Conservation (phyloP, 139 green algal genomes). For the Coelastrella sp. region DNA sequence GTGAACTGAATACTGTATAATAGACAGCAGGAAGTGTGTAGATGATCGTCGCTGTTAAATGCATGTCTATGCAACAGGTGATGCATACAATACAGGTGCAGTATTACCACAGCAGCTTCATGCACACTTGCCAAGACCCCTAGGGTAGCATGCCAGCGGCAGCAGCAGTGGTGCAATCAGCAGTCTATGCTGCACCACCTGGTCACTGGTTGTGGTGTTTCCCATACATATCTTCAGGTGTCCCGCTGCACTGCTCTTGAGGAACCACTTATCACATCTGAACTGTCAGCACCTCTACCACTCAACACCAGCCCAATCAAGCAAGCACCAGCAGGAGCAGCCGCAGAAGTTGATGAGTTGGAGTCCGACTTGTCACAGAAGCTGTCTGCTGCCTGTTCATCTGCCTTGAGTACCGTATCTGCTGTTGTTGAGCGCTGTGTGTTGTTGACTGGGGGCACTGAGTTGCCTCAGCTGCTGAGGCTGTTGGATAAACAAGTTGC, state of each 20-base stretch:
- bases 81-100: too few species aligned
- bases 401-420: conserved; percentile 44
- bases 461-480: conserved; percentile 68
- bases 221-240: too few species aligned
- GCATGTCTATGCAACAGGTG: too few species aligned
- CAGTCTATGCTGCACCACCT: too few species aligned
- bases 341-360: conserved; percentile 37
- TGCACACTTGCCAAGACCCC: too few species aligned
- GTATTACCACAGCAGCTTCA: too few species aligned
- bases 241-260: conserved; percentile 20
- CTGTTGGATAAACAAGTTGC: conserved; percentile 62
- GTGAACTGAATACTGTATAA: too few species aligned
- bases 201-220: too few species aligned
- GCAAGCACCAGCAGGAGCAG: conserved; percentile 20
- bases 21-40: too few species aligned
- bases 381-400: conserved; percentile 12
- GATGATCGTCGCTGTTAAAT: too few species aligned
- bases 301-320: conserved; percentile 23
- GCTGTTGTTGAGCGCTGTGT: conserved; percentile 65
- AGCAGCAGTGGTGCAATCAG: too few species aligned
- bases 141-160: too few species aligned
- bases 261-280: conserved; percentile 1
- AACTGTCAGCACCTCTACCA: conserved; percentile 29
- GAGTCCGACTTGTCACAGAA: conserved; percentile 35
- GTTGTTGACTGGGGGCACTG: conserved; percentile 69